Percentiles rank a stretch among this genome's conserved stretches.
Conservation (phyloP, 257 asterid species). For the Rubia yunnanensis region DNA sequence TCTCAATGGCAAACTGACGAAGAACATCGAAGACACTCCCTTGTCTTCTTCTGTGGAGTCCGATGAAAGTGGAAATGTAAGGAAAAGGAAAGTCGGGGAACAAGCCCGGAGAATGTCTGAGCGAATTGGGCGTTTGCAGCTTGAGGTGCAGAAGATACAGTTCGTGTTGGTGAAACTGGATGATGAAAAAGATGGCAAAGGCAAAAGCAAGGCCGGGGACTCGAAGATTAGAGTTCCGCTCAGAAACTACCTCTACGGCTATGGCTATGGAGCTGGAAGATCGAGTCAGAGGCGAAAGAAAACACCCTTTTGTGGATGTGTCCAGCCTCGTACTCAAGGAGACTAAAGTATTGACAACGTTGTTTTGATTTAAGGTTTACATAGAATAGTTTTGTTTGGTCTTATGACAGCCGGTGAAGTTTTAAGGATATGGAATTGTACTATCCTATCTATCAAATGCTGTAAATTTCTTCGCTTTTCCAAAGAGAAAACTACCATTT, state of each 20-base stretch:
- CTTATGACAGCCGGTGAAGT: background rate
- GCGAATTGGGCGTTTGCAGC: constrained; percentile 42
- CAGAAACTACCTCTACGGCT: constrained; percentile 42
- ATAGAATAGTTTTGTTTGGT: constrained; percentile 9
- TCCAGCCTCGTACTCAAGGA: constrained; percentile 34
- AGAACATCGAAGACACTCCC: constrained; percentile 41
- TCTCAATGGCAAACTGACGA: constrained; percentile 54
- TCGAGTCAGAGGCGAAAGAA: constrained; percentile 28
- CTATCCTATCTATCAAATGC: constrained; percentile 2
- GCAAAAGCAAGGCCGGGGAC: constrained; percentile 21
- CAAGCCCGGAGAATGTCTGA: constrained; percentile 44
- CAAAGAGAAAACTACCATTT: constrained; percentile 10
- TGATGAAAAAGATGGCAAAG: constrained; percentile 23
- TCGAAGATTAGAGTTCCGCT: constrained; percentile 34
- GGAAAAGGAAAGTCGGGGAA: constrained; percentile 52
- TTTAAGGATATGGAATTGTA: background rate
- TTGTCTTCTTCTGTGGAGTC: constrained; percentile 54
- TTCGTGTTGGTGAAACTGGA: constrained; percentile 38
- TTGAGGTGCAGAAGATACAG: constrained; percentile 50
- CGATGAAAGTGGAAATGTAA: constrained; percentile 43
- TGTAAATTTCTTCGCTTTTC: constrained; percentile 17
- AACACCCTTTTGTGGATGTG: constrained; percentile 32
- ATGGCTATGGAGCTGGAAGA: constrained; percentile 21
- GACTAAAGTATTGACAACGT: constrained; percentile 13
- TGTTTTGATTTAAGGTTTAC: background rate